These are phyloP conservation scores for Lindgomyces ingoldianus DNA, from an alignment of 495 filamentous ascomycete genomes.

Conservation along the genomic window DNA sequence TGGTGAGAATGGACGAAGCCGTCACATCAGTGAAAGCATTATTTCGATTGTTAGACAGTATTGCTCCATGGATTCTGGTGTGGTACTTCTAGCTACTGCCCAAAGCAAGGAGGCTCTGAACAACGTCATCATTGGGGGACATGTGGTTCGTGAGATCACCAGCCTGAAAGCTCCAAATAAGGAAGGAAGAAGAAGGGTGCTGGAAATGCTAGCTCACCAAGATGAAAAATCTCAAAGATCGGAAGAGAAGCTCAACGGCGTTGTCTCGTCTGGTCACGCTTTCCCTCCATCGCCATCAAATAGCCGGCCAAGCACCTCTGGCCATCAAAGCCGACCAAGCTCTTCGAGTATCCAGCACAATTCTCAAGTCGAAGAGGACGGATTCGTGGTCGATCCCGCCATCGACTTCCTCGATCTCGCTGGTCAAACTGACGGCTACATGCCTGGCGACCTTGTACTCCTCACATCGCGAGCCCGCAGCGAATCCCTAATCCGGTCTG, in stretches of 20 bases:
- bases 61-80: conserved; percentile 70
- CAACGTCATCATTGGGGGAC: conserved; percentile 44
- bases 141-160: conserved; percentile 53
- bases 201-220: conserved; percentile 65
- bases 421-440: conserved; percentile 92
- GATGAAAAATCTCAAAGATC: conserved; percentile 43
- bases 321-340: conserved; percentile 50
- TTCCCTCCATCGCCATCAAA: conserved; percentile 25
- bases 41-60: conserved; percentile 81
- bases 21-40: conserved; percentile 87
- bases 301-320: conserved; percentile 42
- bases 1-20: conserved; percentile 84
- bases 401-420: conserved; percentile 92
- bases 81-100: conserved; percentile 87
- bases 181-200: conserved; percentile 76
- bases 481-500: conserved; percentile 82
- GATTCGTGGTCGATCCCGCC: conserved; percentile 67
- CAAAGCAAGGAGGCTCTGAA: conserved; percentile 76
- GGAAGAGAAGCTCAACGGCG: conserved; percentile 47
- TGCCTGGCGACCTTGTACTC: conserved; percentile 89
- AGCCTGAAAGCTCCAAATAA: conserved; percentile 86
- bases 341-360: conserved; percentile 51
- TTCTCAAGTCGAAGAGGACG: conserved; percentile 36
- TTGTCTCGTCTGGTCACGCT: conserved; percentile 8
- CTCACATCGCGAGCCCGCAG: conserved; percentile 84